A percentile compares a stretch with the other conserved stretches of the same genome.
Evolutionary conservation across 2,329 filamentous ascomycete genomes (phyloP).

Genomic region (Trichoderma breve): DNA sequence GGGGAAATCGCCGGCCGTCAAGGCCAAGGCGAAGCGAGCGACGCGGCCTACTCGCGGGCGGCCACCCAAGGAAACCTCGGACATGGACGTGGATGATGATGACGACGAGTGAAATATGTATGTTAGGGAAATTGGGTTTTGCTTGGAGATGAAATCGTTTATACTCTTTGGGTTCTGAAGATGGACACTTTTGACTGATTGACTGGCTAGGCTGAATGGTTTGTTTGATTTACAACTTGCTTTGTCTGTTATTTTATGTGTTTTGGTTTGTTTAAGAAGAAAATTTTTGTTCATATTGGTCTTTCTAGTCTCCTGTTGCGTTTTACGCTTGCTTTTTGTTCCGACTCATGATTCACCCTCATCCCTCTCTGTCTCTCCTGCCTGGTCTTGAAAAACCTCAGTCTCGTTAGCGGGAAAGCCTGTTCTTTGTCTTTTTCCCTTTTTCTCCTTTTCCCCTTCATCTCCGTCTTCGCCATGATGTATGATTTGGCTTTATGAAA

Average conservation of each 20-base stretch:
- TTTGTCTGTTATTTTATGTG: not conserved
- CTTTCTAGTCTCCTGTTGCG: not conserved
- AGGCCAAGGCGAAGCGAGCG: constrained; percentile 27
- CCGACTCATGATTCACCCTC: not conserved
- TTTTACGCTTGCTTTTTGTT: not conserved
- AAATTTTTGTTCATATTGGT: constrained; percentile 6
- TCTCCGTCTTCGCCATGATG: not conserved
- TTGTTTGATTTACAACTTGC: not conserved
- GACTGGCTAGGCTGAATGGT: not conserved
- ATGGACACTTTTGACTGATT: not conserved
- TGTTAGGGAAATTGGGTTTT: constrained; percentile 6
- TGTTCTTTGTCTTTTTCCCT: not conserved
- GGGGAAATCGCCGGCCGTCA: constrained; percentile 25
- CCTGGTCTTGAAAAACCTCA: not conserved
- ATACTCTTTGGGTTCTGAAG: not conserved
- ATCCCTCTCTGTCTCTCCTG: not conserved
- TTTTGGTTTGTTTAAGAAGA: not conserved
- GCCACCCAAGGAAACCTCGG: constrained; percentile 29
- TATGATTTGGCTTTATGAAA: not conserved
- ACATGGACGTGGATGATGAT: constrained; percentile 39
- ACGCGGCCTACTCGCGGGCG: constrained; percentile 29
- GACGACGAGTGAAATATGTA: constrained; percentile 23
- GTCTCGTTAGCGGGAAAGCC: not conserved
- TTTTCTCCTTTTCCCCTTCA: not conserved
- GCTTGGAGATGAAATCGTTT: constrained; percentile 9